Evolutionary conservation across 345 rosid species (phyloP), one percentile per base, ranked within the genome.

Genomic region (Fremontodendron californicum): DNA sequence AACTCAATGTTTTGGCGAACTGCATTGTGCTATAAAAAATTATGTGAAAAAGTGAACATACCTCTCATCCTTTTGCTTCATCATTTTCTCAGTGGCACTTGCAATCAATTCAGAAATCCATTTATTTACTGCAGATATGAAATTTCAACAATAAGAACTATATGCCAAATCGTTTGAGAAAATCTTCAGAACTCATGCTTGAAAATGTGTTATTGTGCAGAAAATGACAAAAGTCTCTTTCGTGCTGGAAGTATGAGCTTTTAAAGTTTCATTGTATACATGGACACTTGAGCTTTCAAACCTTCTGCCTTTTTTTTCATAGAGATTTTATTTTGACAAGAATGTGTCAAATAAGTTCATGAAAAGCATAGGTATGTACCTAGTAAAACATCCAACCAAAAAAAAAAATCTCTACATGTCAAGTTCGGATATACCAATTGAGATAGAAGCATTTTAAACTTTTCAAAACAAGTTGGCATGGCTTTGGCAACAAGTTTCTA

Each of bases 11-110:
- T 15, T 58, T 48, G 63, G 48, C 66, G 16, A 55, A 60, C 61
- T 49, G n/a, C 23, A n/a, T 13, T 0, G 15, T 18, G 29, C 21
- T 10, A 6, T 65, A 29, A 58, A 57, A 52, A 35, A 19, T 46
- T n/a, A 73, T 51, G 49, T 40, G 15, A 43, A 79, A 74, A 42
- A 43, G 6, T 81, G 18, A 9, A 33, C 55, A 35, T 79, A 94
- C 98, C 98, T 94, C 85, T 94, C 97, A 88, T 94, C 98, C 85
- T 94, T 94, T 79, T 89, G 90, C 88, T 90, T 93, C 97, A 94
- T 94, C 98, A 94, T 93, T 83, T 91, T 89, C 86, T 89, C 89
- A 0, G 98, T 94, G 68, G 94, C 98, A 84, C 85, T 82, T 39
- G 97, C 97, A 86, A 94, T 93, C 86, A 93, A 70, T 77, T 86